A percentile compares a stretch with the other conserved stretches of the same genome.
Evolutionary conservation across 371 early-diverging fungal species (phyloP).

Genomic region (Mucor lusitanicus): DNA sequence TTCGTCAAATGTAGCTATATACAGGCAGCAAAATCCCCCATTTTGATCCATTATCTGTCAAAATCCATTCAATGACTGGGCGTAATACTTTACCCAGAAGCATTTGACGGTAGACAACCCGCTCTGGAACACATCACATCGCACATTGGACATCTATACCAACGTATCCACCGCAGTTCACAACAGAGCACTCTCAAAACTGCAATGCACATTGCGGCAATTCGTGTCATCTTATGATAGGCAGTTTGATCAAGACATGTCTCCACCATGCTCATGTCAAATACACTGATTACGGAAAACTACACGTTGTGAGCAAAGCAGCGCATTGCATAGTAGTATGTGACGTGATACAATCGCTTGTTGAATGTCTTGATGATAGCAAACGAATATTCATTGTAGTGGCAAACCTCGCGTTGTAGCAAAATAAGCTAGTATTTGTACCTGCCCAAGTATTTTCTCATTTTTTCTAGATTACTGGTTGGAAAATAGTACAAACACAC

Average conservation of each 20-base stretch:
- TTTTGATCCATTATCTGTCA: not conserved
- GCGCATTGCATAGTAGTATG: not conserved
- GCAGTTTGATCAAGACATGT: no score
- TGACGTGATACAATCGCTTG: slow-evolving; percentile 1
- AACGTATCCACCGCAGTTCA: not conserved
- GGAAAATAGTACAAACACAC: not conserved
- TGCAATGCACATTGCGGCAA: no score
- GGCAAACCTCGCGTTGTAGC: not conserved
- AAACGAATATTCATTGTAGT: not conserved
- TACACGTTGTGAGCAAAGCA: no score
- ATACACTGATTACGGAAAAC: no score
- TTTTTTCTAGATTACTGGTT: not conserved
- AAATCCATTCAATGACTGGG: not conserved
- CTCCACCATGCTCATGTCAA: no score
- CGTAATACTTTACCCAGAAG: not conserved
- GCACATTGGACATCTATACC: no score
- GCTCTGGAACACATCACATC: not conserved
- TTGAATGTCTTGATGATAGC: not conserved
- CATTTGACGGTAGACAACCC: not conserved
- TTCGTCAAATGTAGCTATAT: no score
- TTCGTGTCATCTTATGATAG: no score
- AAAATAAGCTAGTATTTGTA: not conserved
- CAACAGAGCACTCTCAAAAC: no score
- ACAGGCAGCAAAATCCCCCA: not conserved
- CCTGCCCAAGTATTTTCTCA: not conserved